Conservation (phyloP, 1,284 basidiomycete genomes). For the Baeospora myosura region DNA sequence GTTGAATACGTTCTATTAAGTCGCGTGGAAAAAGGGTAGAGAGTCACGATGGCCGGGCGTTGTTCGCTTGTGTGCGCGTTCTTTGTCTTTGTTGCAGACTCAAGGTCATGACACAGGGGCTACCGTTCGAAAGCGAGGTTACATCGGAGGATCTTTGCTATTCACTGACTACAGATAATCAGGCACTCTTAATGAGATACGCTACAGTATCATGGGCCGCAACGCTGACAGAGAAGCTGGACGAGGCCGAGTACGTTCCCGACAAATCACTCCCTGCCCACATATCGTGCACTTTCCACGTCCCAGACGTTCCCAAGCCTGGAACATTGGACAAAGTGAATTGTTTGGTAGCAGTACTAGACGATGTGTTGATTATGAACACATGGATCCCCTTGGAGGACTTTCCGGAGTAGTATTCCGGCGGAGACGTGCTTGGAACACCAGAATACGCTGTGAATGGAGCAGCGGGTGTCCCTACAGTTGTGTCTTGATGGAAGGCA, state of each 20-base stretch:
- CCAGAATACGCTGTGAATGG: conserved; percentile 37
- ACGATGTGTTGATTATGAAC: conserved; percentile 44
- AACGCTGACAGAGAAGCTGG: conserved; percentile 33
- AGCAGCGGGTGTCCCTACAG: conserved; percentile 36
- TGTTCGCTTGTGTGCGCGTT: too few relatives aligned
- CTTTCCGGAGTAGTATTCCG: conserved; percentile 42
- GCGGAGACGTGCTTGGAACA: conserved; percentile 33
- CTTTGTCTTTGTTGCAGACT: too few relatives aligned
- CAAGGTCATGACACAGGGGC: too few relatives aligned
- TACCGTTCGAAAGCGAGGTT: too few relatives aligned
- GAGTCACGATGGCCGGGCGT: too few relatives aligned
- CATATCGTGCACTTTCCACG: conserved; percentile 46
- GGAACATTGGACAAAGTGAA: conserved; percentile 40
- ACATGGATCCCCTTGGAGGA: conserved; percentile 45
- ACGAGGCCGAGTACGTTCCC: conserved; percentile 30
- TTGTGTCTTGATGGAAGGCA: conserved; percentile 46
- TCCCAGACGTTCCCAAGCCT: conserved; percentile 29
- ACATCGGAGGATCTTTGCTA: too few relatives aligned
- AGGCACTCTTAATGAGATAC: conserved; percentile 31
- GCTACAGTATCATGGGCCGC: conserved; percentile 46
- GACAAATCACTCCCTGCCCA: conserved; percentile 38
- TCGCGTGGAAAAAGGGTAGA: too few relatives aligned
- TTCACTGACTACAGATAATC: too few relatives aligned
- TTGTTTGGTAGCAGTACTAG: conserved; percentile 32
- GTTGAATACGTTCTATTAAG: too few relatives aligned